A percentile compares a stretch with the other conserved stretches of the same genome.
Evolutionary conservation across 1,284 basidiomycete species (phyloP).

Genomic region (Megacollybia platyphylla): DNA sequence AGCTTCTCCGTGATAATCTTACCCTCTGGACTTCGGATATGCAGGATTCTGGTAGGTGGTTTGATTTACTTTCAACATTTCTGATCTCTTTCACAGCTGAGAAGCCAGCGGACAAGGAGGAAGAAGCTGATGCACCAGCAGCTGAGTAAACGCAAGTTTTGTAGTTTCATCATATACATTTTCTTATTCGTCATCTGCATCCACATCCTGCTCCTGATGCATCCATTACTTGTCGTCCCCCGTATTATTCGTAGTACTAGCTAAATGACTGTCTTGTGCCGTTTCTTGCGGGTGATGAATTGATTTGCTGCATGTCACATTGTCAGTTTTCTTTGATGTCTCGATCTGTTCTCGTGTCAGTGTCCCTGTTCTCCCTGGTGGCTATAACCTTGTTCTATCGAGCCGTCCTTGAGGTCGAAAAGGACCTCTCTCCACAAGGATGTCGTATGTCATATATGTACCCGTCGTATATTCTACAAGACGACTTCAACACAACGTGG

Average conservation of each 20-base stretch:
- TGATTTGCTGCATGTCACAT: not conserved
- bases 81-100: slow-evolving; percentile 26
- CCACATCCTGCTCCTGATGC: slow-evolving; percentile 7
- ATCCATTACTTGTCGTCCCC: slow-evolving; percentile 8
- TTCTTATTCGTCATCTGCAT: slow-evolving; percentile 13
- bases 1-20: slow-evolving; percentile 96
- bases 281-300: not conserved
- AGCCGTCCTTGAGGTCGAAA: slow-evolving; percentile 24
- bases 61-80: slow-evolving; percentile 1
- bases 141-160: slow-evolving; percentile 32
- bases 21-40: slow-evolving; percentile 98
- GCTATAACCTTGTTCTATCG: slow-evolving; percentile 21
- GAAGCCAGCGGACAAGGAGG: slow-evolving; percentile 63
- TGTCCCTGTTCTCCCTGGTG: slow-evolving; percentile 17
- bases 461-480: slow-evolving; percentile 74
- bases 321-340: slow-evolving; percentile 2
- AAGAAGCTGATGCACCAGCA: slow-evolving; percentile 36
- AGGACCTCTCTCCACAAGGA: slow-evolving; percentile 62
- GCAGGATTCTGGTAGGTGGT: slow-evolving; percentile 68
- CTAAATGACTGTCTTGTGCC: not conserved
- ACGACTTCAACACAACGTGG: slow-evolving; percentile 50
- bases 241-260: not conserved
- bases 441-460: slow-evolving; percentile 99
- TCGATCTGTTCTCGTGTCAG: slow-evolving; percentile 10
- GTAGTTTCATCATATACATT: slow-evolving; percentile 8